Base-by-base conservation (phyloP, 345 rosid species). In the Eucalyptus coolabah region DNA sequence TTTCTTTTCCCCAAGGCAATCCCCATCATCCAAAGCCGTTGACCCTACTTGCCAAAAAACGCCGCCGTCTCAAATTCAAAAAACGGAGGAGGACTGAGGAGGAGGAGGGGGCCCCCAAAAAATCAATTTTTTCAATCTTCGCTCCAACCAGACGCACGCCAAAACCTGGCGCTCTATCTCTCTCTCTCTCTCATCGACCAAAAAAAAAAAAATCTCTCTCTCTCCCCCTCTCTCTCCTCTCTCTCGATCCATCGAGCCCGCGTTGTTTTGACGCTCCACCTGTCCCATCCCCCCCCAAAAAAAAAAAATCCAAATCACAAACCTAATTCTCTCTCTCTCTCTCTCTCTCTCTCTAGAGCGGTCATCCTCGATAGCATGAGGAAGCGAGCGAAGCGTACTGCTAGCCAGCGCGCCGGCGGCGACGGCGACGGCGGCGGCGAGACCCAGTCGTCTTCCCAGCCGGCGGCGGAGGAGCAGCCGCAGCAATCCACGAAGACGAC, bases 351-450 rank as follows among this genome's bases (percentile, higher is more conserved):
- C 54, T 32, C 30, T 50, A 32, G 50, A 17, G 23, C 59, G 10
- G 86, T 40, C 13, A 37, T 32, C 42, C 37, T 9, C 30, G 45
- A 21, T 16, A 82, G 23, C 34, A 86, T 45, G 60, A 86, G 34
- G 91, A 89, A 44, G 89, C 92, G 53, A 77, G 91, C 81, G 56
- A 89, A 87, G 90, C 87, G 90, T 23, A 87, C 86, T 60, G 86
- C 90, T 30, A 91, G 47, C 91, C 90, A 90, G n/a, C 91, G 89
- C 56, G 92, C 87, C 30, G 63, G 28, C 60, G 60, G 12, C 60
- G 60, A 9, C 11, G 60, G 26, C 26, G 50, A 4, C 50, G 60
- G 3, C 63, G 60, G 3, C 63, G 63, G 21, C 6, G 91, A 88
- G 9, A 86, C 91, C 15, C 88, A 89, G 60, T 83, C 88, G 17